Conservation (phyloP, 2,329 filamentous ascomycete genomes). For the Alternaria arborescens region DNA sequence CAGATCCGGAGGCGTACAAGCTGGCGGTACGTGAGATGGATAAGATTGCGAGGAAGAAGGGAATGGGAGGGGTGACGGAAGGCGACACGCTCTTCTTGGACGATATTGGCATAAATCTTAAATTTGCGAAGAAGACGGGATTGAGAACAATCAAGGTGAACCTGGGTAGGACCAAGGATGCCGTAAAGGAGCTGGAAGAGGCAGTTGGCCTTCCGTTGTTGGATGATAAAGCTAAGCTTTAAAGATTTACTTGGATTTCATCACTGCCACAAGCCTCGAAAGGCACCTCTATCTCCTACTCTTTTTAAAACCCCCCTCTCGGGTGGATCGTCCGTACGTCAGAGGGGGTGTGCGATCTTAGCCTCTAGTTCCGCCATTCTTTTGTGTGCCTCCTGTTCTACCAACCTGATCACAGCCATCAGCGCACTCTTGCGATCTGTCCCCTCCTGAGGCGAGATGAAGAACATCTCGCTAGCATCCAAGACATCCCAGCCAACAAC, state of each 20-base stretch:
- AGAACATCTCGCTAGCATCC: background rate
- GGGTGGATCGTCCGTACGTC: background rate
- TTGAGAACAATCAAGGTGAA: constrained; percentile 86
- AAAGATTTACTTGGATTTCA: background rate
- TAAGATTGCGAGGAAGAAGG: constrained; percentile 66
- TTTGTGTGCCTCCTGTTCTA: background rate
- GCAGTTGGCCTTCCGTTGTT: constrained; percentile 73
- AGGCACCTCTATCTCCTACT: background rate
- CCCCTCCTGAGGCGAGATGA: background rate
- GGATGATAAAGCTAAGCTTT: constrained; percentile 53
- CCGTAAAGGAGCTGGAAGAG: constrained; percentile 81
- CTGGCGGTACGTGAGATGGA: constrained; percentile 74
- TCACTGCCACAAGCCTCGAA: background rate
- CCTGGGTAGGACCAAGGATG: constrained; percentile 78
- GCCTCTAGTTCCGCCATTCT: background rate
- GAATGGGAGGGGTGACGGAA: constrained; percentile 62
- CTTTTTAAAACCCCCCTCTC: background rate
- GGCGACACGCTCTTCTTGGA: constrained; percentile 86
- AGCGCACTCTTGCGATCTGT: background rate
- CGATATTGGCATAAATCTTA: constrained; percentile 93
- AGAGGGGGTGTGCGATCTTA: background rate
- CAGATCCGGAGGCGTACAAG: constrained; percentile 81
- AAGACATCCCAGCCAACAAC: background rate
- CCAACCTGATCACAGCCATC: background rate
- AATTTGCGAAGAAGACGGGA: constrained; percentile 76